Percentiles rank a stretch among this genome's conserved stretches.
These are phyloP conservation scores for Agrocybe chaxingu DNA, from an alignment of 768 basidiomycete genomes.

Conservation along the genomic window DNA sequence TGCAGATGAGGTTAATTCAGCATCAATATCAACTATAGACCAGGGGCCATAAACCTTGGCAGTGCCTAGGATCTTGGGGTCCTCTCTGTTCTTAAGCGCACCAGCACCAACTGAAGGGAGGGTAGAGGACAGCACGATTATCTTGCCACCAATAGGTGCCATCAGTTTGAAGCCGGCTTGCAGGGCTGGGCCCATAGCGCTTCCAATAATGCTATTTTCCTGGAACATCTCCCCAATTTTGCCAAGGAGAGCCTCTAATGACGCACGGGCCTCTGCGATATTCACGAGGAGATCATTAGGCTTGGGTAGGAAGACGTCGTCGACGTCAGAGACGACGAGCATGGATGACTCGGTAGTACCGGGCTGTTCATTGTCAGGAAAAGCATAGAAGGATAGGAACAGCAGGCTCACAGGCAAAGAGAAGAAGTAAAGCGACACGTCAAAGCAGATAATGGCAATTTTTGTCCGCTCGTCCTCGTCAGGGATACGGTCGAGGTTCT, in stretches of 20 bases:
- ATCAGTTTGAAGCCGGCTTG: constrained; percentile 97
- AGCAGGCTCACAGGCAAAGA: constrained; percentile 68
- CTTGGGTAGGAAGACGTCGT: constrained; percentile 97
- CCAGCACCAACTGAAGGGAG: constrained; percentile 89
- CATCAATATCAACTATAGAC: neutral
- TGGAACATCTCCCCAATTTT: constrained; percentile 96
- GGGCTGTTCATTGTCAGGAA: constrained; percentile 35
- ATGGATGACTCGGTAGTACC: constrained; percentile 80
- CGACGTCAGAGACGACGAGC: constrained; percentile 96
- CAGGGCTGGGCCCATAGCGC: constrained; percentile 90
- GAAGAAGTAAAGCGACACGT: constrained; percentile 94
- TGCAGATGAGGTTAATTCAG: constrained; percentile 21
- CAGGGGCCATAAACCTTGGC: constrained; percentile 57
- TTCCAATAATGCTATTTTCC: constrained; percentile 91
- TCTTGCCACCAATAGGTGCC: constrained; percentile 92
- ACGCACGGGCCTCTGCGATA: constrained; percentile 76
- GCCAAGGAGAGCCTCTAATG: constrained; percentile 78
- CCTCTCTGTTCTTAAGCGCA: constrained; percentile 92
- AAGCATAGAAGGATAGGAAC: neutral
- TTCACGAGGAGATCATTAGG: constrained; percentile 97
- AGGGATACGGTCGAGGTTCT: constrained; percentile 92
- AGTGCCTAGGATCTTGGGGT: constrained; percentile 94
- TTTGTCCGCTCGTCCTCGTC: constrained; percentile 94
- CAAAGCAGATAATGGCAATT: constrained; percentile 89
- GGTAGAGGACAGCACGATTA: constrained; percentile 81